Base-by-base conservation (phyloP, 2,329 filamentous ascomycete genomes). In the Clarireedia sp. region DNA sequence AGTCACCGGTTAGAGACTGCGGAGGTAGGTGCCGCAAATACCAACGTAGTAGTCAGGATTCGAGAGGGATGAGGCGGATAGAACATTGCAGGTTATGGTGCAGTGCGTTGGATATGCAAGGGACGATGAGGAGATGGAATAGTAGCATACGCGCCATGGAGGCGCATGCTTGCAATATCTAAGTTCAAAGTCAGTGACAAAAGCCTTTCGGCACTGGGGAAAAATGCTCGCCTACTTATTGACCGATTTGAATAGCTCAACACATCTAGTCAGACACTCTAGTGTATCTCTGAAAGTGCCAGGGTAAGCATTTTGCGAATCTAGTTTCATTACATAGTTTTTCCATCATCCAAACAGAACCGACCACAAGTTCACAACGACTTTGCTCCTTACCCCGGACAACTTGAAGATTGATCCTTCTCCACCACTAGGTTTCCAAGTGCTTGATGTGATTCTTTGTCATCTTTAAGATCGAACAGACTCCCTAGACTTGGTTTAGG, bases 231-330 rank as follows among this genome's bases (percentile, higher is more conserved):
- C 17, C 40, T 23, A 36, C 19, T 36, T 37, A 36, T 41, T 24
- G 43, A n/a, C 19, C 1, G 26, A 14, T 10, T 51, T 38, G 12
- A 51, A 51, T 6, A 51, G 26, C 17, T 51, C 48, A 9, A 51
- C 38, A 23, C 26, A 21, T 3, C 48, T 36, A n/a, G n/a, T n/a
- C n/a, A n/a, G n/a, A n/a, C n/a, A n/a, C 3, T n/a, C 38, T 17
- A 51, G n/a, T 1, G 33, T n/a, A 43, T 51, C 38, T 3, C 48
- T 33, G 46, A 54, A 16, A 58, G 53, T 38, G 57, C 57, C 37
- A 56, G 51, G 23, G 57, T 17, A 5, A 48, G 41, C 37, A 26
- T 51, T 51, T 24, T 38, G n/a, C 48, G 33, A 43, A 56, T 24
- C 48, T 8, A 40, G 23, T 33, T 36, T 48, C 48, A 48, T 52